Conservation (phyloP, 106 monocot species). For the Dioscorea zingiberensis region DNA sequence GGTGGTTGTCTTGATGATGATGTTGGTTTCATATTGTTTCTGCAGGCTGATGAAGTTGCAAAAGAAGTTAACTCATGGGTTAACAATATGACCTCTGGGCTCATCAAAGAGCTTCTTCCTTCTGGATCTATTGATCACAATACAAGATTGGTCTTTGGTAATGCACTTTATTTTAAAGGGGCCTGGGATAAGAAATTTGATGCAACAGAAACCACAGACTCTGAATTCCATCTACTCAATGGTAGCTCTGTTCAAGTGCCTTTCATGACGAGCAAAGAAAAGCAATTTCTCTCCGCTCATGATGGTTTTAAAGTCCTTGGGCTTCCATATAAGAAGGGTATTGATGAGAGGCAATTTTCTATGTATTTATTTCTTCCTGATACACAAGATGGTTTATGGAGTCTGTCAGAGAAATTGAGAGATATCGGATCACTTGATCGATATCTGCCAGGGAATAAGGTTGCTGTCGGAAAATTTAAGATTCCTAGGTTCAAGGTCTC, state of each 20-base stretch:
- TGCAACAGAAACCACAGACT: conserved; percentile 20
- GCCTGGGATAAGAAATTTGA: conserved; percentile 64
- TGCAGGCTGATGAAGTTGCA: conserved; percentile 55
- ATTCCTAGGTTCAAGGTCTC: conserved; percentile 74
- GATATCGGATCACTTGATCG: conserved; percentile 34
- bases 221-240: conserved; percentile 19
- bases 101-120: conserved; percentile 68
- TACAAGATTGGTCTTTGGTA: conserved; percentile 58
- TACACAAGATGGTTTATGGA: conserved; percentile 39
- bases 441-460: conserved; percentile 34
- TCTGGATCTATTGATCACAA: conserved; percentile 39
- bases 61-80: conserved; percentile 80
- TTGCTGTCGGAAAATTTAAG: conserved; percentile 41
- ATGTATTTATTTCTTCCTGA: conserved; percentile 81
- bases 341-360: conserved; percentile 53
- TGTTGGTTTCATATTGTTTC: conserved; percentile 2
- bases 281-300: conserved; percentile 23
- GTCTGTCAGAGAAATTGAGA: conserved; percentile 42
- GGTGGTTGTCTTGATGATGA: neutral
- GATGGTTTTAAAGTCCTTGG: conserved; percentile 62
- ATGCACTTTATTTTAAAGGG: conserved; percentile 92
- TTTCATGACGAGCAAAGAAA: conserved; percentile 23
- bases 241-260: conserved; percentile 22
- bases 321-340: conserved; percentile 63
- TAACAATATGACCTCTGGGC: conserved; percentile 39